Evolutionary conservation across 768 basidiomycete genomes (phyloP).

Genomic region (Psilocybe tampanensis): DNA sequence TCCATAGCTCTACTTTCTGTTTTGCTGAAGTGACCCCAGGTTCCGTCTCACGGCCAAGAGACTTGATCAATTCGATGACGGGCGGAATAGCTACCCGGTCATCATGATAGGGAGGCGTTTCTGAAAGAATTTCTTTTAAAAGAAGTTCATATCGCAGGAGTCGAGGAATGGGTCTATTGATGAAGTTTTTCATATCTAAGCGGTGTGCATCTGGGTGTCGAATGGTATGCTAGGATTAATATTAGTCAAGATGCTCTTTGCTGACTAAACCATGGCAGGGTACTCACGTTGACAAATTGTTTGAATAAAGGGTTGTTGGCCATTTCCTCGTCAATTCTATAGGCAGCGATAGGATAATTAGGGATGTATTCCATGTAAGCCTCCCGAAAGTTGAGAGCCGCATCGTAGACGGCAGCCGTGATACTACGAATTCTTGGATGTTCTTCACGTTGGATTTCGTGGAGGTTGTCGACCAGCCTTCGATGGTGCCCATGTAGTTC

Average conservation of each 20-base stretch:
- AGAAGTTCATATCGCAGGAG: constrained; percentile 86
- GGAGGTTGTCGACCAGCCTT: constrained; percentile 75
- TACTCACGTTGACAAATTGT: constrained; percentile 74
- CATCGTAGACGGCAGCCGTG: constrained; percentile 84
- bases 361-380: constrained; percentile 93
- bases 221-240: constrained; percentile 35
- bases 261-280: background rate
- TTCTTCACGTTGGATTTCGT: constrained; percentile 87
- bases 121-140: constrained; percentile 78
- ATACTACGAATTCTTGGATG: constrained; percentile 80
- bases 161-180: constrained; percentile 88
- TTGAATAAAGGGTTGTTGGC: constrained; percentile 79
- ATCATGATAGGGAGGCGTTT: constrained; percentile 72
- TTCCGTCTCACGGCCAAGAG: constrained; percentile 84
- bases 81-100: constrained; percentile 82
- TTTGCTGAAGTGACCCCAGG: constrained; percentile 85
- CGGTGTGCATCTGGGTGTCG: constrained; percentile 80
- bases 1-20: constrained; percentile 89
- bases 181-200: constrained; percentile 89
- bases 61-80: constrained; percentile 87
- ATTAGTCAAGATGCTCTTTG: background rate
- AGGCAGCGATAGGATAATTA: constrained; percentile 90
- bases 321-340: constrained; percentile 86
- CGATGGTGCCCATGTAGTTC: constrained; percentile 79
- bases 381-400: constrained; percentile 89